Evolutionary conservation across 139 green algal species (phyloP), one percentile per base, ranked within the genome.

Genomic region (Volvox africanus): DNA sequence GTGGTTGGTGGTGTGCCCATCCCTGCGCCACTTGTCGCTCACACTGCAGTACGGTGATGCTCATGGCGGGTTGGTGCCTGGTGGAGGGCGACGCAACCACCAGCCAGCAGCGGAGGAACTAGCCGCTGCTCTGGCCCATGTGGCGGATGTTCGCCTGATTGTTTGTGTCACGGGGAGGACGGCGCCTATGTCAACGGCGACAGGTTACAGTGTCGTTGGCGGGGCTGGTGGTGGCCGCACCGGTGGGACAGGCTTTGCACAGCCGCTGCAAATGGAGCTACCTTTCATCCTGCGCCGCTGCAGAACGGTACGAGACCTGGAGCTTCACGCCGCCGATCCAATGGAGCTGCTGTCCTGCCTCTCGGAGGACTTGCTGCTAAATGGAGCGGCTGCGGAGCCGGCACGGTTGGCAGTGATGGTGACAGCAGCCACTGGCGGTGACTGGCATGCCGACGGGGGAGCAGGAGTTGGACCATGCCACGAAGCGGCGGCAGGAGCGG

Each of bases 1-100:
- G 86, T 90, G 86, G 86, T 84, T 44, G 0, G 21, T 26, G 28
- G 12, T 37, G 44, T 89, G 50, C 13, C 71, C 86, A 13, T 17
- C n/a, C 19, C 73, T 90, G 86, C 14, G 19, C 24, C 71, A 67
- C 20, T 75, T 90, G 30, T 82, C 71, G 50, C 50, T 90, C n/a
- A 83, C 86, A 55, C 50, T 90, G 73, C 84, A 82, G 84, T 83
- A 77, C 71, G 86, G 50, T 44, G 67, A 37, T 19, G 69, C 85
- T 24, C 36, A 26, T 5, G 83, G 61, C 30, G n/a, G n/a, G n/a
- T 33, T 24, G 62, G 62, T 3, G 82, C 61, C 44, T 62, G 82
- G 28, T 12, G 79, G 50, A 21, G 18, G 18, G 2, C 14, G 82
- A 20, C 14, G 71, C 32, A 22, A 67, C 81, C 28, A 20, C 0